Evolutionary conservation across 1,284 basidiomycete genomes (phyloP).

Genomic region (Mycena sp.): DNA sequence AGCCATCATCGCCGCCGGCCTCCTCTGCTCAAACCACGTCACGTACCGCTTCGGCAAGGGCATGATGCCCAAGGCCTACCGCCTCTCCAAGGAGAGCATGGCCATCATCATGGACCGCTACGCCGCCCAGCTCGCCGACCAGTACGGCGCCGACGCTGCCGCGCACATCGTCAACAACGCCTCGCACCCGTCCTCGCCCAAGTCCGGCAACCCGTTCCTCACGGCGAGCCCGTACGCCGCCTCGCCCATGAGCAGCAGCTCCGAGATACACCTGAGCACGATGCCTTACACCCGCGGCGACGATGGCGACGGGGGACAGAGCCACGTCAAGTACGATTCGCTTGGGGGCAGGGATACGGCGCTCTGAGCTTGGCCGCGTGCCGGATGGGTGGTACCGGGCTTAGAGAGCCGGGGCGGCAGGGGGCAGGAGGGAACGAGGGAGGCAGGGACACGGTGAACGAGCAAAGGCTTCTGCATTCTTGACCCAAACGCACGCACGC

Average conservation of each 20-base stretch:
- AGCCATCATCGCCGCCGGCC: constrained; percentile 58
- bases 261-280: constrained; percentile 2
- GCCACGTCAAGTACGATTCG: constrained; percentile 15
- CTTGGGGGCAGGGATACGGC: constrained; percentile 8
- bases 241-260: not conserved
- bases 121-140: constrained; percentile 22
- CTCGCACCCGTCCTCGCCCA: not conserved
- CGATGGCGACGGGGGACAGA: not conserved
- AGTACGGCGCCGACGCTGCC: constrained; percentile 23
- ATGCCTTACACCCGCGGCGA: not conserved
- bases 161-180: constrained; percentile 5
- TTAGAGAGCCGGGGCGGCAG: no score
- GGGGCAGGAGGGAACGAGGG: no score
- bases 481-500: no score
- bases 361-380: no score
- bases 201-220: not conserved
- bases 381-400: no score
- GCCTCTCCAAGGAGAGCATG: constrained; percentile 69
- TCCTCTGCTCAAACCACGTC: constrained; percentile 78
- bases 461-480: no score
- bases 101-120: constrained; percentile 69
- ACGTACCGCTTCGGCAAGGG: constrained; percentile 84
- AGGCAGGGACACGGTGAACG: no score
- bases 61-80: constrained; percentile 78
- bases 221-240: not conserved